These are phyloP conservation scores for Hevea brasiliensis DNA, from an alignment of 345 rosid species.

Conservation along the genomic window DNA sequence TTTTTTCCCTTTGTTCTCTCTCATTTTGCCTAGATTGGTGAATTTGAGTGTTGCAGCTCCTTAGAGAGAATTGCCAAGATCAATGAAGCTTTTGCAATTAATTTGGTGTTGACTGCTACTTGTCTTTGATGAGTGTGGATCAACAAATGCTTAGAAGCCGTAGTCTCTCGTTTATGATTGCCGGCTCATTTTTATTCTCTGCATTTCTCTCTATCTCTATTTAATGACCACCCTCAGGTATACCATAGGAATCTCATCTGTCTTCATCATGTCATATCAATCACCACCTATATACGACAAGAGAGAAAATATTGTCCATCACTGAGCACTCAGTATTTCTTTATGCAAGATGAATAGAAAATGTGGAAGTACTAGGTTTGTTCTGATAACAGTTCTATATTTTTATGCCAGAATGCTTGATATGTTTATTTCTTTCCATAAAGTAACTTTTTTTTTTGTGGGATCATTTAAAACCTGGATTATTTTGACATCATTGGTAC, in stretches of 20 bases:
- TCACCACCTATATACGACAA: background rate
- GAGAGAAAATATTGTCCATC: background rate
- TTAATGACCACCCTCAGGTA: background rate
- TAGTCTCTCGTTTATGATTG: background rate
- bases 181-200: background rate
- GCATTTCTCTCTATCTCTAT: background rate
- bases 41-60: background rate
- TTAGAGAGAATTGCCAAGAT: background rate
- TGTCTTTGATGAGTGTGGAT: background rate
- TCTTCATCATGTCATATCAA: background rate
- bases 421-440: background rate
- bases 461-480: slow-evolving; percentile 51
- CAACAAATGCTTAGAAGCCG: background rate
- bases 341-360: background rate
- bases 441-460: background rate
- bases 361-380: background rate
- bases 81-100: background rate
- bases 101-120: background rate
- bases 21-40: background rate
- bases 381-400: too few species aligned
- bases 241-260: background rate
- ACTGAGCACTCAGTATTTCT: background rate
- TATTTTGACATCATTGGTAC: slow-evolving; percentile 90
- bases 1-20: background rate
- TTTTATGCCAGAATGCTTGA: background rate